Conservation (phyloP, 805 yeast species). For the Clavispora carvajalis region DNA sequence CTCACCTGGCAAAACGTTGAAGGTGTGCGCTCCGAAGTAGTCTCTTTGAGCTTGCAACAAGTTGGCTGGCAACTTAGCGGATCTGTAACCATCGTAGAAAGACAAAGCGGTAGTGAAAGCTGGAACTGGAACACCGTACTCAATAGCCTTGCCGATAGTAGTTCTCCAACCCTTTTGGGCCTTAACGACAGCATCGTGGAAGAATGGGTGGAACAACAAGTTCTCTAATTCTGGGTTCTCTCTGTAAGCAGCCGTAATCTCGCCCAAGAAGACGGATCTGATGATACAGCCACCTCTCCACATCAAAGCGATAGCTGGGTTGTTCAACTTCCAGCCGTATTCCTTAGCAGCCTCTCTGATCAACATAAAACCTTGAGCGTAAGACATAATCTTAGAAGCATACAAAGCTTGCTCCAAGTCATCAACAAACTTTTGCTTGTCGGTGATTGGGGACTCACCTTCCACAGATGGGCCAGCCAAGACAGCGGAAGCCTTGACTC, state of each 20-base stretch:
- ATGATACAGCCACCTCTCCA: conserved; percentile 99
- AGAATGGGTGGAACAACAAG: conserved; percentile 93
- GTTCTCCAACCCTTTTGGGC: conserved; percentile 97
- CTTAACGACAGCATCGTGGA: conserved; percentile 82
- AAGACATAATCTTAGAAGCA: conserved; percentile 97
- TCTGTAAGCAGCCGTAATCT: conserved; percentile 95
- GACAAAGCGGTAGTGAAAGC: conserved; percentile 96
- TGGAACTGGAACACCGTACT: conserved; percentile 93
- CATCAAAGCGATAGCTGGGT: conserved; percentile 98
- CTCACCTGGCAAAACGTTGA: conserved; percentile 85
- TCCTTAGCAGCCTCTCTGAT: conserved; percentile 97
- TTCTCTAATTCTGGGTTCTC: conserved; percentile 90
- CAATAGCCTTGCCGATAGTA: conserved; percentile 70
- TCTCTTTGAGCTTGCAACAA: conserved; percentile 99
- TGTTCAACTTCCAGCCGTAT: conserved; percentile 94
- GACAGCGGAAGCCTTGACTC: conserved; percentile 75
- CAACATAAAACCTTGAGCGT: conserved; percentile 99
- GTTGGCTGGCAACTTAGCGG: conserved; percentile 93
- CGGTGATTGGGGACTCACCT: conserved; percentile 56
- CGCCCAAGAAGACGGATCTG: conserved; percentile 96
- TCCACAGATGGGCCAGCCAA: conserved; percentile 75
- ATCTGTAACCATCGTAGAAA: conserved; percentile 98
- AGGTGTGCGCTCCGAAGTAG: conserved; percentile 99
- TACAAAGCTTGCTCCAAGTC: conserved; percentile 96
- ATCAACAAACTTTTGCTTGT: conserved; percentile 80